Evolutionary conservation across 768 basidiomycete genomes (phyloP).

Genomic region (Suillus plorans): DNA sequence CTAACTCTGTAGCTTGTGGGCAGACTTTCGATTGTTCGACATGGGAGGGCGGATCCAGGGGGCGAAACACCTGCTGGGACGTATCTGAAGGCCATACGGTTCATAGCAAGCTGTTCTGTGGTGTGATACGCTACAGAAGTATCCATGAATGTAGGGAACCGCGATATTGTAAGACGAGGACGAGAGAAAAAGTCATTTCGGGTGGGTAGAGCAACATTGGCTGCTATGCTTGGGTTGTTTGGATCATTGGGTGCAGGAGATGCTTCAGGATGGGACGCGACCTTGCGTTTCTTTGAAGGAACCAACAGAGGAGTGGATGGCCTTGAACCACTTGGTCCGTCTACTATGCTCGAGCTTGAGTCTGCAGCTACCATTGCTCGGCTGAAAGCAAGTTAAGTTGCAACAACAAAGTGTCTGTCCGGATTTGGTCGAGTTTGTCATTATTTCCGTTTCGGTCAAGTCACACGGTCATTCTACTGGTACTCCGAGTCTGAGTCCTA

Average conservation of each 20-base stretch:
- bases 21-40: slow-evolving; percentile 78
- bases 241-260: slow-evolving; percentile 64
- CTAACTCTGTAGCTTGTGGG: slow-evolving; percentile 71
- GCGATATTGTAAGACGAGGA: slow-evolving; percentile 70
- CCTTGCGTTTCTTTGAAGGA: slow-evolving; percentile 51
- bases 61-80: slow-evolving; percentile 74
- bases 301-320: slow-evolving; percentile 30
- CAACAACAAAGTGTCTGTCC: neutral
- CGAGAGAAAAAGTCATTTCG: slow-evolving; percentile 70
- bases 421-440: slow-evolving; percentile 1
- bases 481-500: neutral
- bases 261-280: slow-evolving; percentile 37
- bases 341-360: neutral
- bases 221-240: slow-evolving; percentile 32
- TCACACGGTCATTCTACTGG: neutral
- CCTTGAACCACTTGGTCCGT: neutral
- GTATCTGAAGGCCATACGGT: slow-evolving; percentile 79
- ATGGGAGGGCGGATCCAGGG: slow-evolving; percentile 55
- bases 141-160: slow-evolving; percentile 68
- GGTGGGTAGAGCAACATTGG: slow-evolving; percentile 56
- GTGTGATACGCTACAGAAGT: slow-evolving; percentile 51
- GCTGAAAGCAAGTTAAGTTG: neutral
- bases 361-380: neutral
- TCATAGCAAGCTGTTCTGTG: slow-evolving; percentile 71
- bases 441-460: neutral